Percentiles rank a stretch among this genome's conserved stretches.
Evolutionary conservation across 306 rosid genomes (phyloP).

Genomic region (Leucaena leucocephala): DNA sequence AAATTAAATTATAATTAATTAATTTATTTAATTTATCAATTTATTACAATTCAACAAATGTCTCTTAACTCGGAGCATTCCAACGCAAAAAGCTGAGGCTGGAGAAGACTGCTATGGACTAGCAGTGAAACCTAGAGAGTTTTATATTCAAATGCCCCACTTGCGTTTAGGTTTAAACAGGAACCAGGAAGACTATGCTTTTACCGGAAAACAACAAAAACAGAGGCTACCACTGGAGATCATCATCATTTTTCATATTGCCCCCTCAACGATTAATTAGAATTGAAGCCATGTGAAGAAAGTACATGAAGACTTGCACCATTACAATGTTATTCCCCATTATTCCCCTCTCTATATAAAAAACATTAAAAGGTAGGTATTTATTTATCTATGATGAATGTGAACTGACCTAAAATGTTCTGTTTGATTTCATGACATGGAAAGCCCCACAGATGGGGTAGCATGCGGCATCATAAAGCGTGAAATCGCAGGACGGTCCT

Average conservation of each 20-base stretch:
- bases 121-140: constrained; percentile 45
- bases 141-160: constrained; percentile 41
- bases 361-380: not conserved
- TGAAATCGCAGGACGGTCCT: constrained; percentile 51
- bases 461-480: constrained; percentile 59
- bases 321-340: constrained; percentile 38
- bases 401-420: not conserved
- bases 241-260: constrained; percentile 48
- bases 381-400: not conserved
- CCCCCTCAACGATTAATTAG: constrained; percentile 58
- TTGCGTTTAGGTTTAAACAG: constrained; percentile 39
- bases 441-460: constrained; percentile 32
- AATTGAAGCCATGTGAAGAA: constrained; percentile 66
- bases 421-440: not conserved
- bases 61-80: constrained; percentile 44
- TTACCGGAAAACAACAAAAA: not conserved
- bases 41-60: too few relatives aligned
- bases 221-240: constrained; percentile 36
- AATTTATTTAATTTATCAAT: too few relatives aligned
- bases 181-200: constrained; percentile 19
- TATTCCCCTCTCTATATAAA: constrained; percentile 14
- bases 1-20: too few relatives aligned
- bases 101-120: constrained; percentile 24
- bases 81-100: constrained; percentile 34
- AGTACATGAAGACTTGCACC: constrained; percentile 39